Conservation (phyloP, 1,139 yeast species). For the Candida pseudoviswanathii region DNA sequence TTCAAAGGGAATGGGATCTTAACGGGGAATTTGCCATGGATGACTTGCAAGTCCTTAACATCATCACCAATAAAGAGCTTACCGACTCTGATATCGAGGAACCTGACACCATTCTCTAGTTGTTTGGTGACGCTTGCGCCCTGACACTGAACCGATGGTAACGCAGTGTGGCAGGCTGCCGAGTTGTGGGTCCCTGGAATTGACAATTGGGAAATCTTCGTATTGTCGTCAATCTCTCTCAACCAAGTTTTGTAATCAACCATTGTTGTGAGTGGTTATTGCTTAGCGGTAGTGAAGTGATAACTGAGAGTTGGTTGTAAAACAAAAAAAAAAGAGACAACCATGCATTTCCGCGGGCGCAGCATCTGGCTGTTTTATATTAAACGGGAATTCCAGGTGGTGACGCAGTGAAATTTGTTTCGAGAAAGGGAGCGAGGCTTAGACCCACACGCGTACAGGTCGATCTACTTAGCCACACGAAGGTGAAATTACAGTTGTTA, state of each 20-base stretch:
- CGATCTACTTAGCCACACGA: no score
- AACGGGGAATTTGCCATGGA: slow-evolving; percentile 80
- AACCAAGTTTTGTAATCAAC: slow-evolving; percentile 57
- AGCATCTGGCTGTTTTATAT: no score
- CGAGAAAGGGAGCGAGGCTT: no score
- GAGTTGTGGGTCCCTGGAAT: slow-evolving; percentile 84
- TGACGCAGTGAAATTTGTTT: no score
- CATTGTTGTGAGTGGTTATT: slow-evolving; percentile 20
- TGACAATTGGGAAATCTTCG: slow-evolving; percentile 54
- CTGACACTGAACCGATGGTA: slow-evolving; percentile 82
- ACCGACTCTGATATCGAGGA: slow-evolving; percentile 69
- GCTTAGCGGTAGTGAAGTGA: no score
- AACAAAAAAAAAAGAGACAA: background rate
- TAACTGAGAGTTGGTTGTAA: background rate
- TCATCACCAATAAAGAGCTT: slow-evolving; percentile 53
- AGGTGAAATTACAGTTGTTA: no score
- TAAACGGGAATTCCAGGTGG: no score
- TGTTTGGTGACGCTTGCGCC: slow-evolving; percentile 62
- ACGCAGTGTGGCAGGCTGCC: slow-evolving; percentile 71
- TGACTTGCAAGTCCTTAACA: slow-evolving; percentile 57
- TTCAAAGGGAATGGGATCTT: slow-evolving; percentile 59
- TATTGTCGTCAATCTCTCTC: slow-evolving; percentile 53
- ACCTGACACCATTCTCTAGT: slow-evolving; percentile 71
- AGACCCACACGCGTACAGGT: no score
- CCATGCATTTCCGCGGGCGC: no score